Base-by-base conservation (phyloP, 2,329 filamentous ascomycete genomes). In the Aspergillus costaricaensis region DNA sequence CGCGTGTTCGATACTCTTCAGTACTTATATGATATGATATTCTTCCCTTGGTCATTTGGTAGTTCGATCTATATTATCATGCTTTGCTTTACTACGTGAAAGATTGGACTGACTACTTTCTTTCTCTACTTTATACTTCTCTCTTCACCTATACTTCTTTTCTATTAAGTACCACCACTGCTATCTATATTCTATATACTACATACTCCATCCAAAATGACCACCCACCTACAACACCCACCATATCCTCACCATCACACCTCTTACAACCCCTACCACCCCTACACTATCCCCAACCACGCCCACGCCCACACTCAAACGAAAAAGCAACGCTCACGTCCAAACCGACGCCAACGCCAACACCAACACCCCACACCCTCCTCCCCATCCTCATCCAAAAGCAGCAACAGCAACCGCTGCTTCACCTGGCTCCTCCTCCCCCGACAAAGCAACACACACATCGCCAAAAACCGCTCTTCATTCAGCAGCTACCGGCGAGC, bases 391-490 rank as follows among this genome's bases (percentile, higher is more conserved):
- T n/a, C 19, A 5, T 8, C 54, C 19, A 25, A 43, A 25, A 54
- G 55, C n/a, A 59, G 53, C 19, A 25, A 43, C 23, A 54, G 58
- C 14, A 59, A 56, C 25, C 43, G 65, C 38, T 68, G 66, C 58
- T 68, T 64, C 64, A 60, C 63, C 55, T 68, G 66, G 66, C 59
- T 68, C 21, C 49, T 68, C 25, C 60, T 68, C 27, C 49, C 67
- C 12, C 57, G 55, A 17, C 30, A 36, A 12, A 65, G 65, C 25
- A 68, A 65, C 52, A 59, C 51, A 3, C 66, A 68, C 60, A 66
- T 63, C 62, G 66, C 66, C 51, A 66, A 66, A 41, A 68, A 68
- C 62, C 65, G 66, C 15, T 53, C 65, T 4, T 58, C 65, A 12
- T 68, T 68, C 52, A 47, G 25, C 23, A 64, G 54, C 19, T 68